Evolutionary conservation across 768 basidiomycete species (phyloP).

Genomic region (Russula sp.): DNA sequence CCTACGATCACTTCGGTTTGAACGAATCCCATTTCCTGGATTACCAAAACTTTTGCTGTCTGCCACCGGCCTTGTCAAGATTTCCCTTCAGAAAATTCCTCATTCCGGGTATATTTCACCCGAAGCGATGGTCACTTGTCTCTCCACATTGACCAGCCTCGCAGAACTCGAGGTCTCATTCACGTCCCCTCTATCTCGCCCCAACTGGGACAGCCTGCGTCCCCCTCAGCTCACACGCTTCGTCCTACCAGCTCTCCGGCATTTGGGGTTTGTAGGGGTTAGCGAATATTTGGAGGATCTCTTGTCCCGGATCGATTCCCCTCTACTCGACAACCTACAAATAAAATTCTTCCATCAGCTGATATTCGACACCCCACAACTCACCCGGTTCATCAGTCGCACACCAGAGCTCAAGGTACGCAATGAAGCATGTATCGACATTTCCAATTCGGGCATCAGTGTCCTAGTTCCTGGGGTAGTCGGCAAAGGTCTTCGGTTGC

Average conservation of each 20-base stretch:
- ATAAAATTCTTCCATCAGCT: not conserved
- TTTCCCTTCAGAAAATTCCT: not conserved
- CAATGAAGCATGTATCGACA: not conserved
- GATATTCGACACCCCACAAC: not conserved
- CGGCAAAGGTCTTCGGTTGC: not conserved
- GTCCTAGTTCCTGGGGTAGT: not conserved
- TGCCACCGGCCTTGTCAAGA: not conserved
- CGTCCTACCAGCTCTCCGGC: not conserved
- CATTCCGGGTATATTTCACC: not conserved
- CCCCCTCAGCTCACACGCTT: not conserved
- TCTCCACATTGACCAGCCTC: not conserved
- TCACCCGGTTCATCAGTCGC: not conserved
- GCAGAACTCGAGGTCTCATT: not conserved
- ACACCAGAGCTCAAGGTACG: not conserved
- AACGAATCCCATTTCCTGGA: not conserved
- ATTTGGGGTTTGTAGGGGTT: not conserved
- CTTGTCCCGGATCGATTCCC: not conserved
- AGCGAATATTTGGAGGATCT: not conserved
- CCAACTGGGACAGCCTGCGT: not conserved
- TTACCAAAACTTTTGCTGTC: not conserved
- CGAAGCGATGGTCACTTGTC: not conserved
- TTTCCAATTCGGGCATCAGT: not conserved
- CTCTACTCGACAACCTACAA: not conserved
- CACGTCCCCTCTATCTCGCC: not conserved
- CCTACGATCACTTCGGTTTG: not conserved